phyloP scores from a whole-genome alignment of 805 yeast genomes.

The Starmerella kuoi region DNA sequence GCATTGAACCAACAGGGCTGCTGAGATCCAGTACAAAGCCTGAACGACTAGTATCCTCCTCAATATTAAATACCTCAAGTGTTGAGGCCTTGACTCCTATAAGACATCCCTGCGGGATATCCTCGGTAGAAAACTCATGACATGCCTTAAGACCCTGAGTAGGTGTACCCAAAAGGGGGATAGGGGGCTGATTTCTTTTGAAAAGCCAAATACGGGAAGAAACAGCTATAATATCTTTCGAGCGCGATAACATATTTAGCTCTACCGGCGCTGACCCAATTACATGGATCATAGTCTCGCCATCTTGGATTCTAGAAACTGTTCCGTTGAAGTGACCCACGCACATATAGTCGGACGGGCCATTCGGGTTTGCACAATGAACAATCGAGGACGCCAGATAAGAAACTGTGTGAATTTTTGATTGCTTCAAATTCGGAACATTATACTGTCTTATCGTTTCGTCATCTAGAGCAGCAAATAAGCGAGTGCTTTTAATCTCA shows the following conservation, averaged over 20 bases:
- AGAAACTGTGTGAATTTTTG: not conserved
- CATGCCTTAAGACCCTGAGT: constrained; percentile 31
- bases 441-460: constrained; percentile 46
- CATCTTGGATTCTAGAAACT: constrained; percentile 1
- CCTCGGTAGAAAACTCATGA: constrained; percentile 49
- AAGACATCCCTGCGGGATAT: constrained; percentile 41
- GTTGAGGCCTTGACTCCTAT: constrained; percentile 46
- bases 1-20: not conserved
- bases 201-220: constrained; percentile 45
- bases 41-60: not conserved
- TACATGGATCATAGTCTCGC: constrained; percentile 45
- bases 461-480: constrained; percentile 65
- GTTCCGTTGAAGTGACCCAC: constrained; percentile 15
- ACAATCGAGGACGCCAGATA: constrained; percentile 1
- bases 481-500: constrained; percentile 39
- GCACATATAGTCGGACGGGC: not conserved
- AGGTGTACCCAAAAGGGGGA: constrained; percentile 32
- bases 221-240: constrained; percentile 35
- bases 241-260: constrained; percentile 32
- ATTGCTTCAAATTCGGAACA: constrained; percentile 4
- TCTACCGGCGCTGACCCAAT: constrained; percentile 57
- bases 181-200: not conserved
- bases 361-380: not conserved
- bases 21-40: not conserved
- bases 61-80: constrained; percentile 37